These are phyloP conservation scores for Trichoderma sp. DNA, from an alignment of 2,329 filamentous ascomycete genomes.

Conservation along the genomic window DNA sequence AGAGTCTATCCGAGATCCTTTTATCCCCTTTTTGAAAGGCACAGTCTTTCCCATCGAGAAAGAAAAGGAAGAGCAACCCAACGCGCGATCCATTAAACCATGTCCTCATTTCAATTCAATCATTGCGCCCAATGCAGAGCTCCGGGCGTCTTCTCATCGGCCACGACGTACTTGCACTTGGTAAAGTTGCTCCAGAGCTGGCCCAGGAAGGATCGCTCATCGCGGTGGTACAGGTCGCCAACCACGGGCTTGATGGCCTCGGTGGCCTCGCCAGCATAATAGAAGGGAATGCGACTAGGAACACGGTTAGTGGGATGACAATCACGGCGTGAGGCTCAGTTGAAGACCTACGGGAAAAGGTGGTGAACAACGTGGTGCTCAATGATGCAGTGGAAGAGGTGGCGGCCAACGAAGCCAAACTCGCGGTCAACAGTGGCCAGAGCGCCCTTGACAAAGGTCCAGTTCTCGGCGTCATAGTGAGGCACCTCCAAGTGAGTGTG, in stretches of 20 bases:
- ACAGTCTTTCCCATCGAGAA: not conserved
- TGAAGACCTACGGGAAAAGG: constrained; percentile 45
- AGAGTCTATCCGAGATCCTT: not conserved
- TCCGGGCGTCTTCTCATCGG: constrained; percentile 20
- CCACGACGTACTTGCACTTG: constrained; percentile 26
- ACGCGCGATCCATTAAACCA: not conserved
- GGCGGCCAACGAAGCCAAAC: constrained; percentile 62
- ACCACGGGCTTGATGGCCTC: constrained; percentile 26
- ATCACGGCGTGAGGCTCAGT: not conserved
- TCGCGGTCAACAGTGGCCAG: constrained; percentile 64
- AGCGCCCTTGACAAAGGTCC: constrained; percentile 64
- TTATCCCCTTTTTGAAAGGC: constrained; percentile 5
- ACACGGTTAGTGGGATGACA: not conserved
- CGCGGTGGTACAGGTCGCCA: constrained; percentile 24
- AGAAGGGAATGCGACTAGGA: constrained; percentile 23
- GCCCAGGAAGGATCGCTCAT: constrained; percentile 13
- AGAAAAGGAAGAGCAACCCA: no score
- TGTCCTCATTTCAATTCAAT: not conserved
- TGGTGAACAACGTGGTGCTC: constrained; percentile 66
- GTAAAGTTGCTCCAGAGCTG: constrained; percentile 24
- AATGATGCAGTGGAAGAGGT: constrained; percentile 64
- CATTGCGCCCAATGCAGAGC: constrained; percentile 25
- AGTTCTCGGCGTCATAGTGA: constrained; percentile 57
- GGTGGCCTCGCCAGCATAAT: constrained; percentile 24
- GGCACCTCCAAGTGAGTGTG: constrained; percentile 47